A percentile compares a stretch with the other conserved stretches of the same genome.
phyloP scores from a whole-genome alignment of 768 basidiomycete genomes.

The Strobilomyces confusus region DNA sequence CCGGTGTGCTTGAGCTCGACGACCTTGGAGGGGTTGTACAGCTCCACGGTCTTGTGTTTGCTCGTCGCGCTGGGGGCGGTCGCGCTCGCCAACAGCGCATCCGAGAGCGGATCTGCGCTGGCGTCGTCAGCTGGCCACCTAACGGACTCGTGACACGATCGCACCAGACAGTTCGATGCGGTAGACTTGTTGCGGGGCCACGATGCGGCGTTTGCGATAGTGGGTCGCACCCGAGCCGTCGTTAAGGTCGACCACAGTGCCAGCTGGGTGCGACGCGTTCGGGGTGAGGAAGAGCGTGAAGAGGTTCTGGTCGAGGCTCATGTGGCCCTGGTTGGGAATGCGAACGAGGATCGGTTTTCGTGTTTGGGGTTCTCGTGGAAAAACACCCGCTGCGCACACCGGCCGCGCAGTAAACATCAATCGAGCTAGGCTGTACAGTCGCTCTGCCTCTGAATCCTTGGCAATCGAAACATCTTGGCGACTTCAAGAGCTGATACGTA shows the following conservation, averaged over 20 bases:
- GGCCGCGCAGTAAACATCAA: too few species aligned
- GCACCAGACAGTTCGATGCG: conserved; percentile 65
- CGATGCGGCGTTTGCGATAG: conserved; percentile 67
- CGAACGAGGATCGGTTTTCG: not conserved
- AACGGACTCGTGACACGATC: not conserved
- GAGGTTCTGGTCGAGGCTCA: conserved; percentile 84
- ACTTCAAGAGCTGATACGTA: too few species aligned
- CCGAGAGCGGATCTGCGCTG: conserved; percentile 64
- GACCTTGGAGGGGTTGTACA: conserved; percentile 66
- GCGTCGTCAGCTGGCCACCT: not conserved
- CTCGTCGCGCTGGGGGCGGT: conserved; percentile 58
- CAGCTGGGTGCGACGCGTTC: conserved; percentile 51
- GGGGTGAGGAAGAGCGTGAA: conserved; percentile 72
- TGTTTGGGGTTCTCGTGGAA: too few species aligned
- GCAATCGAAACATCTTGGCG: too few species aligned
- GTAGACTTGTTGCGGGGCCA: conserved; percentile 45
- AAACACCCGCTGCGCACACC: not conserved
- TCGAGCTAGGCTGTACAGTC: too few species aligned
- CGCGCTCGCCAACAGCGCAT: conserved; percentile 66
- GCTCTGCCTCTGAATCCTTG: not conserved
- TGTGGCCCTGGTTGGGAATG: conserved; percentile 21
- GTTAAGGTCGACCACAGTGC: conserved; percentile 58
- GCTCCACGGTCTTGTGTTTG: conserved; percentile 72
- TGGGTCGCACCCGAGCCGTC: conserved; percentile 61
- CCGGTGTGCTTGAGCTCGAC: conserved; percentile 76